Evolutionary conservation across 2,329 filamentous ascomycete genomes (phyloP).

Genomic region (Pseudocercospora musae): DNA sequence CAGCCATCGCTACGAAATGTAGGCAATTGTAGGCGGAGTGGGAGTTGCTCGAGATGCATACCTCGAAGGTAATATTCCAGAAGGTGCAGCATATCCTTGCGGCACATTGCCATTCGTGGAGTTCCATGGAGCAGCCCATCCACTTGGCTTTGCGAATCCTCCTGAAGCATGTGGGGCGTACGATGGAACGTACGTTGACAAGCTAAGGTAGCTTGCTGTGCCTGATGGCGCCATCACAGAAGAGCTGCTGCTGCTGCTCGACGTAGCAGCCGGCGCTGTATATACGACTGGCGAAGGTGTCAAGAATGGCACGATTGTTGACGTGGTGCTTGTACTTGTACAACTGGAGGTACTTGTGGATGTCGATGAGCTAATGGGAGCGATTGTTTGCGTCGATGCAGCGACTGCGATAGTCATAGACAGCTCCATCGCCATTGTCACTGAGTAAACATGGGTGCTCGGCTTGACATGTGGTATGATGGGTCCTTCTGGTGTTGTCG

Average conservation of each 20-base stretch:
- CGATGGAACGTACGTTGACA: neutral
- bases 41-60: neutral
- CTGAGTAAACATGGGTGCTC: neutral
- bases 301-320: neutral
- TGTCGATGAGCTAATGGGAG: conserved; percentile 7
- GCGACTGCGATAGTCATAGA: neutral
- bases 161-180: neutral
- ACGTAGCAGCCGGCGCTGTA: neutral
- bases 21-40: neutral
- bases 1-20: neutral
- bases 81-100: conserved; percentile 4
- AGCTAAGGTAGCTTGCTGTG: neutral
- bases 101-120: conserved; percentile 5
- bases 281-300: neutral
- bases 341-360: neutral
- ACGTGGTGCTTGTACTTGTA: neutral
- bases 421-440: neutral
- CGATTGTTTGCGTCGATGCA: conserved; percentile 1
- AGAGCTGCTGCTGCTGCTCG: neutral
- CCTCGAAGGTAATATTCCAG: conserved; percentile 3
- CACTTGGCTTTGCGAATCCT: conserved; percentile 3
- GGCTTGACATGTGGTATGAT: conserved; percentile 1
- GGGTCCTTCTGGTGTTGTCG: conserved; percentile 6
- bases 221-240: neutral
- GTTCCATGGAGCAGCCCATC: conserved; percentile 10